Evolutionary conservation across 495 filamentous ascomycete genomes (phyloP).

Genomic region (Penicillium waksmanii): DNA sequence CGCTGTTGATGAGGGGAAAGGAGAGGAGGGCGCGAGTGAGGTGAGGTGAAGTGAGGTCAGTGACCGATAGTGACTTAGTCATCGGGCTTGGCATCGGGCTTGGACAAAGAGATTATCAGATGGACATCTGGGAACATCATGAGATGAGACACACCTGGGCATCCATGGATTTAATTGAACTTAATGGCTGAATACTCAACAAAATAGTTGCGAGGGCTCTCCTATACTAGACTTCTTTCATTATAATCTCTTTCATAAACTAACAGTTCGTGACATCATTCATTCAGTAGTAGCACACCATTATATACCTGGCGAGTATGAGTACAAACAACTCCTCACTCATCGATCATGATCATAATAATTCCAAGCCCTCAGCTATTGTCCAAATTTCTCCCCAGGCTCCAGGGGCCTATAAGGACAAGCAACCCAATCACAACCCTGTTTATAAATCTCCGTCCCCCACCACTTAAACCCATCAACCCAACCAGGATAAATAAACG

Average conservation of each 20-base stretch:
- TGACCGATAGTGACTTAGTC: not conserved
- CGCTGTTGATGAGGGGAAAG: not conserved
- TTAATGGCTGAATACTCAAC: no score
- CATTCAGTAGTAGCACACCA: not conserved
- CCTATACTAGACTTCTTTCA: no score
- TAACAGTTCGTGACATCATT: constrained; percentile 3
- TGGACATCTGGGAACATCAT: not conserved
- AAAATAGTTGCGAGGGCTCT: no score
- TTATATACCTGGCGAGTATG: no score
- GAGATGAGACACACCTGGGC: not conserved
- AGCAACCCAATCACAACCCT: constrained; percentile 37
- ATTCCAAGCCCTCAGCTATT: not conserved
- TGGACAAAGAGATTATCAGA: constrained; percentile 3
- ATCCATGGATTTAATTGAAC: no score
- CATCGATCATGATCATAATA: no score
- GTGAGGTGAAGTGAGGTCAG: not conserved
- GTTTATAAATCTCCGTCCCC: constrained; percentile 38
- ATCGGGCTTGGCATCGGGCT: not conserved
- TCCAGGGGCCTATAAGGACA: constrained; percentile 30
- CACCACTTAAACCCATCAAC: constrained; percentile 34
- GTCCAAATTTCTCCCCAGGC: constrained; percentile 33
- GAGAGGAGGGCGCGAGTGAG: not conserved
- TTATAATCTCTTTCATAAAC: no score
- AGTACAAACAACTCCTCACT: no score
- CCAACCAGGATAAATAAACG: constrained; percentile 37